phyloP scores from a whole-genome alignment of 331 rosid species.

The Malus hybrid region DNA sequence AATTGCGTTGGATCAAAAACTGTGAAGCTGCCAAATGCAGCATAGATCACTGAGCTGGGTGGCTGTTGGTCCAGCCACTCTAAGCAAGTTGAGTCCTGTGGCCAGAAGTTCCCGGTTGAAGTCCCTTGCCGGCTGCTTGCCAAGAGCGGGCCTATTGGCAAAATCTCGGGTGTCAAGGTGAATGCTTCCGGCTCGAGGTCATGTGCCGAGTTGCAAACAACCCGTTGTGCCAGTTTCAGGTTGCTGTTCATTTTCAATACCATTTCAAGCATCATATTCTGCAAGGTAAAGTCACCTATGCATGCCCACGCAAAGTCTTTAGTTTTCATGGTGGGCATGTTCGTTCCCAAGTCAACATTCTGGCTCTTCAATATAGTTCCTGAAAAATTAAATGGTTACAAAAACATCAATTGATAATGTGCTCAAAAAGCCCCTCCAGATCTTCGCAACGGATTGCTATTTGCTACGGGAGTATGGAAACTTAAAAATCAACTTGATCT shows the following conservation, averaged over 20 bases:
- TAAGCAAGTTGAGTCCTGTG: constrained; percentile 38
- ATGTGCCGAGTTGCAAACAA: constrained; percentile 42
- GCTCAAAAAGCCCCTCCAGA: too few relatives aligned
- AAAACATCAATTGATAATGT: too few relatives aligned
- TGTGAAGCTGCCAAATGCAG: constrained; percentile 71
- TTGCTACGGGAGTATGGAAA: background rate
- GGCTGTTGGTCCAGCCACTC: constrained; percentile 54
- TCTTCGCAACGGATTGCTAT: background rate
- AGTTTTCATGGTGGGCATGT: constrained; percentile 22
- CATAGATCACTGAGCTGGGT: constrained; percentile 51
- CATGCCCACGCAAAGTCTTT: constrained; percentile 25
- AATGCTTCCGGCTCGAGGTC: constrained; percentile 51
- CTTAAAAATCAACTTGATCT: too few relatives aligned
- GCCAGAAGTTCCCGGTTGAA: constrained; percentile 39
- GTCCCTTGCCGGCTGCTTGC: constrained; percentile 29
- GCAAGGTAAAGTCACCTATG: constrained; percentile 12
- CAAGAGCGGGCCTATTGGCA: constrained; percentile 56
- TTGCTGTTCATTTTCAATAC: constrained; percentile 2
- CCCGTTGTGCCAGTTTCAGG: constrained; percentile 21
- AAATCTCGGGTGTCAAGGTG: constrained; percentile 28
- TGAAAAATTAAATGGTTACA: background rate
- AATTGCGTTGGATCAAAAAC: constrained; percentile 40
- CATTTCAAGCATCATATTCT: constrained; percentile 16
- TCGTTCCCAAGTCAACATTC: constrained; percentile 24
- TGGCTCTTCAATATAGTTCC: constrained; percentile 23